phyloP scores from a whole-genome alignment of 306 rosid species.

The Cicer chorassanicum region DNA sequence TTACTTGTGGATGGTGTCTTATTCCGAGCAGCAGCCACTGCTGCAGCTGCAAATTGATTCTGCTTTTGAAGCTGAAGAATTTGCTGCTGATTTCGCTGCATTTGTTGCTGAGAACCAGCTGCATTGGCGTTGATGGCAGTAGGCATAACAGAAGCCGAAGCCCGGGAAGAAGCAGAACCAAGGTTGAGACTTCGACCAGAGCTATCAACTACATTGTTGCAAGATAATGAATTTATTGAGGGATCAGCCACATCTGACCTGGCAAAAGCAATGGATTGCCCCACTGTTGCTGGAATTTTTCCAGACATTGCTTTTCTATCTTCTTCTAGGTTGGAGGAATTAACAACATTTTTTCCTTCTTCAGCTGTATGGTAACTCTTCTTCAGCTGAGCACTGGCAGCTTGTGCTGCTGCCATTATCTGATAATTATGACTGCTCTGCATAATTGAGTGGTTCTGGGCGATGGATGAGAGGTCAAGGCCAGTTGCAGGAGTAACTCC shows the following conservation, averaged over 20 bases:
- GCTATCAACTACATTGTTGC: constrained; percentile 74
- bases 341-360: constrained; percentile 66
- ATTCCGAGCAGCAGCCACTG: constrained; percentile 58
- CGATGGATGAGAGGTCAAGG: constrained; percentile 71
- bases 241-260: constrained; percentile 74
- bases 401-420: constrained; percentile 70
- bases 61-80: constrained; percentile 71
- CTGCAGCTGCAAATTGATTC: constrained; percentile 57
- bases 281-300: constrained; percentile 61
- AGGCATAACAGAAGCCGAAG: constrained; percentile 64
- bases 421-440: constrained; percentile 63
- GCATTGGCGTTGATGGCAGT: constrained; percentile 49
- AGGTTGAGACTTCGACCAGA: constrained; percentile 65
- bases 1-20: constrained; percentile 73
- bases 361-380: constrained; percentile 64
- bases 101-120: constrained; percentile 67
- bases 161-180: constrained; percentile 60
- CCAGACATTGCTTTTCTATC: constrained; percentile 67
- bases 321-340: constrained; percentile 70
- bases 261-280: constrained; percentile 86
- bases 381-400: constrained; percentile 65
- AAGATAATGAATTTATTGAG: constrained; percentile 52
- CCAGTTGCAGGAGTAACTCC: constrained; percentile 68
- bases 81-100: constrained; percentile 68
- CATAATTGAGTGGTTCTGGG: constrained; percentile 66